Evolutionary conservation across 2,329 filamentous ascomycete genomes (phyloP).

Genomic region (Cladorrhinum sp.): DNA sequence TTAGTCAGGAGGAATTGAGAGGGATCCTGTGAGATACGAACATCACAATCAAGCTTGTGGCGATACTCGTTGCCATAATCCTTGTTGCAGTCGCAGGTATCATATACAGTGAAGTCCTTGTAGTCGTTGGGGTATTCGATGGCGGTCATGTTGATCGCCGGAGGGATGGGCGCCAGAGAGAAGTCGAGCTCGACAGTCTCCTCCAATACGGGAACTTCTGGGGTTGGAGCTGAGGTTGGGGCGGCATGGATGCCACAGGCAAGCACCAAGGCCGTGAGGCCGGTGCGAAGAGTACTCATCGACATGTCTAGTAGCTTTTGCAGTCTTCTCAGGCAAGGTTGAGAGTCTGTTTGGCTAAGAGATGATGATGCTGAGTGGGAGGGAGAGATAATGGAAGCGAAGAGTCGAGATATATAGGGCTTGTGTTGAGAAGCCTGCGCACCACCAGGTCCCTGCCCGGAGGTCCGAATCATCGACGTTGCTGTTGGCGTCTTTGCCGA

Average conservation of each 20-base stretch:
- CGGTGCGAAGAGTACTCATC: slow-evolving; percentile 12
- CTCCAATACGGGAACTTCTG: neutral
- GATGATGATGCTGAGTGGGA: neutral
- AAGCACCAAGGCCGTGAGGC: slow-evolving; percentile 15
- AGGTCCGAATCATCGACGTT: neutral
- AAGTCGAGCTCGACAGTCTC: neutral
- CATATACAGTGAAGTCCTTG: slow-evolving; percentile 10
- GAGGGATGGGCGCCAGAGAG: neutral
- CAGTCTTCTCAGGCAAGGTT: neutral
- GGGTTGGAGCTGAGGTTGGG: slow-evolving; percentile 1
- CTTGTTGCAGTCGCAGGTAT: slow-evolving; percentile 15
- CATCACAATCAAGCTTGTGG: slow-evolving; percentile 15
- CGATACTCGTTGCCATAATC: slow-evolving; percentile 10
- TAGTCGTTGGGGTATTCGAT: neutral
- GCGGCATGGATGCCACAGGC: slow-evolving; percentile 9
- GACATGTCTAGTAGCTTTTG: slow-evolving; percentile 11
- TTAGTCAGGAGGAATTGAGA: neutral
- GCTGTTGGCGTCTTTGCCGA: neutral
- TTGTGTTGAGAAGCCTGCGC: neutral
- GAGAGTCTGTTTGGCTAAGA: neutral
- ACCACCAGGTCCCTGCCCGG: neutral
- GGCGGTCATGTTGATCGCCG: slow-evolving; percentile 10
- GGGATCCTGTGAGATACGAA: neutral
- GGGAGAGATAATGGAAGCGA: neutral
- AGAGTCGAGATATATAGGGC: neutral